Evolutionary conservation across 331 rosid genomes (phyloP).

Genomic region (Malus hybrid): DNA sequence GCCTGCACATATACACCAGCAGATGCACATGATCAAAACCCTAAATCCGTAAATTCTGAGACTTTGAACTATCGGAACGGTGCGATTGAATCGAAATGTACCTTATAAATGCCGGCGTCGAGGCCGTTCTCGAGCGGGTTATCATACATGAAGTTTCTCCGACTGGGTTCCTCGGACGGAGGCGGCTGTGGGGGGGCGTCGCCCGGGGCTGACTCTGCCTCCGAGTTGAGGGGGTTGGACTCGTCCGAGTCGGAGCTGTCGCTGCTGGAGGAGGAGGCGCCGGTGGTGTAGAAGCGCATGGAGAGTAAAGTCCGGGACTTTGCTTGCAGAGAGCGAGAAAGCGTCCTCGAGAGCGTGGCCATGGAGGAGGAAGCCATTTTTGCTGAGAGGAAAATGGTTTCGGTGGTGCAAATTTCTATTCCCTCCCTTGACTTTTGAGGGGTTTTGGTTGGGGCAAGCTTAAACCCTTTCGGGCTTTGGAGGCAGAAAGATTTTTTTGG

Average conservation of each 20-base stretch:
- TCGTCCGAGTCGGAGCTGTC: slow-evolving; percentile 30
- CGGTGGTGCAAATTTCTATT: not conserved
- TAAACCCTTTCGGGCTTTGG: not conserved
- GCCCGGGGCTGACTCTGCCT: slow-evolving; percentile 12
- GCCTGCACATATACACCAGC: slow-evolving; percentile 37
- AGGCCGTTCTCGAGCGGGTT: slow-evolving; percentile 70
- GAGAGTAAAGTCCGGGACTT: slow-evolving; percentile 3
- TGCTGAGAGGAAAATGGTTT: not conserved
- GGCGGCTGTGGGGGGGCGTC: slow-evolving; percentile 12
- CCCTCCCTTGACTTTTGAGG: not conserved
- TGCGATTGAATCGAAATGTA: slow-evolving; percentile 1
- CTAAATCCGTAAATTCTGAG: not conserved
- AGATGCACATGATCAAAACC: not conserved
- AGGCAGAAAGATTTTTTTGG: not conserved
- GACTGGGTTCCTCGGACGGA: slow-evolving; percentile 1
- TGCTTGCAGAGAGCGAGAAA: slow-evolving; percentile 42
- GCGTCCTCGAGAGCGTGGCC: slow-evolving; percentile 43
- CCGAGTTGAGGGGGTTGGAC: slow-evolving; percentile 1
- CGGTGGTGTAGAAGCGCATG: not conserved
- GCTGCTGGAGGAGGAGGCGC: slow-evolving; percentile 18
- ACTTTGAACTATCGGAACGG: not conserved
- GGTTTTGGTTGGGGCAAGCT: slow-evolving; percentile 6
- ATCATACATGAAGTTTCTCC: slow-evolving; percentile 1
- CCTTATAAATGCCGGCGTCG: slow-evolving; percentile 71
- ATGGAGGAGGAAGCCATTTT: slow-evolving; percentile 38